Conservation (phyloP, 768 basidiomycete genomes). For the Trametes punicea region DNA sequence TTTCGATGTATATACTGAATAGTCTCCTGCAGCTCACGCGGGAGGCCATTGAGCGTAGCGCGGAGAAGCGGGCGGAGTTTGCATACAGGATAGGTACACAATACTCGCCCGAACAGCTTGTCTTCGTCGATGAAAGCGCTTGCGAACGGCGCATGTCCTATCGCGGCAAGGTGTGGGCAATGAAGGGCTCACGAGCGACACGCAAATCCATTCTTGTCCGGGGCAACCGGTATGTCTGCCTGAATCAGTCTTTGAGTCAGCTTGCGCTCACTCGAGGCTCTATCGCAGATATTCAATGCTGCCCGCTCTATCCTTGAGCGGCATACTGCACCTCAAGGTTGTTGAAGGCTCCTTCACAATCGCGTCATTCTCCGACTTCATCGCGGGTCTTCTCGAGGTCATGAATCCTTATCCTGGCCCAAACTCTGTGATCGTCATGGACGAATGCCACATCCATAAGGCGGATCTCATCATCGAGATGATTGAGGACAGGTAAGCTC, state of each 20-base stretch:
- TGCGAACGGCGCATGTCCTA: conserved; percentile 24
- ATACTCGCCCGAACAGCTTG: conserved; percentile 16
- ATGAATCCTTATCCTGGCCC: conserved; percentile 25
- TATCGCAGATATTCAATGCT: conserved; percentile 27
- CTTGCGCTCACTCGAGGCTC: neutral
- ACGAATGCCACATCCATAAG: conserved; percentile 26
- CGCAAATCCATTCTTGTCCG: conserved; percentile 23
- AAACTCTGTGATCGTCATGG: conserved; percentile 28
- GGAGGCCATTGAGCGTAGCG: neutral
- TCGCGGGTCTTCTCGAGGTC: conserved; percentile 15
- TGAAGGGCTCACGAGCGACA: conserved; percentile 19
- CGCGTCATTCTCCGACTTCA: conserved; percentile 20
- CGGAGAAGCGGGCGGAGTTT: neutral
- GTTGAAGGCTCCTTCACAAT: conserved; percentile 23
- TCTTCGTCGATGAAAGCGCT: conserved; percentile 29
- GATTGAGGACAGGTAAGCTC: neutral
- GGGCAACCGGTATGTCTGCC: conserved; percentile 16
- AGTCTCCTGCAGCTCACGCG: neutral
- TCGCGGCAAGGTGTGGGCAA: conserved; percentile 24
- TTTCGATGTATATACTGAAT: no score
- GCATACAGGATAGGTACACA: neutral
- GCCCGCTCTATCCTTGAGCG: conserved; percentile 28
- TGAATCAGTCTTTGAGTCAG: neutral
- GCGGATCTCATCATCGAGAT: neutral
- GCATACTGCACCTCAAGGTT: conserved; percentile 22